A percentile compares a stretch with the other conserved stretches of the same genome.
Conservation (phyloP, 805 yeast species). For the Torulaspora maleeae region DNA sequence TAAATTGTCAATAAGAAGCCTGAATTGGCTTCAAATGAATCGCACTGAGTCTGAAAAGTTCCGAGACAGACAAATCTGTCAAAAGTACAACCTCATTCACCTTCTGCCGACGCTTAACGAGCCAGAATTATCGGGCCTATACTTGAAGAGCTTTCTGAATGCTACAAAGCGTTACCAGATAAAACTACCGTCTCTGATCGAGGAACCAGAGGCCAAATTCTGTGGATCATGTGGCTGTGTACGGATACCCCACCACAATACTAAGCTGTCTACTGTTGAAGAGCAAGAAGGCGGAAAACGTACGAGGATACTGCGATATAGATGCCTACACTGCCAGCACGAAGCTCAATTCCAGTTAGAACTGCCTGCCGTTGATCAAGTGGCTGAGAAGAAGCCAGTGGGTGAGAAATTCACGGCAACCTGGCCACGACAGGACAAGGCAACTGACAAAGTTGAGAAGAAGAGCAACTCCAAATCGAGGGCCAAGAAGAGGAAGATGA, state of each 20-base stretch:
- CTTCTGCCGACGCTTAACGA: slow-evolving; percentile 19
- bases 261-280: slow-evolving; percentile 6
- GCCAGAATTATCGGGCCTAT: slow-evolving; percentile 29
- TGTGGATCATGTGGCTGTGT: slow-evolving; percentile 33
- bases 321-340: slow-evolving; percentile 31
- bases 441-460: slow-evolving; percentile 6
- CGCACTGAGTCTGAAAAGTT: slow-evolving; percentile 27
- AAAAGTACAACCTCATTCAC: slow-evolving; percentile 32
- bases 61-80: slow-evolving; percentile 23
- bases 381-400: not conserved
- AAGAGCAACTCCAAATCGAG: slow-evolving; percentile 36
- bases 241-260: slow-evolving; percentile 27
- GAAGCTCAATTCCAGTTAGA: slow-evolving; percentile 15
- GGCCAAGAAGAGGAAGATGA: slow-evolving; percentile 46
- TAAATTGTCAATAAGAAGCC: not conserved
- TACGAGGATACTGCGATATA: slow-evolving; percentile 21
- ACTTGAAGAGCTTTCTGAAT: slow-evolving; percentile 32
- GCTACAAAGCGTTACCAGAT: slow-evolving; percentile 29
- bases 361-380: not conserved
- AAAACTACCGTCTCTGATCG: slow-evolving; percentile 21
- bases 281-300: not conserved
- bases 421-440: slow-evolving; percentile 21
- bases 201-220: slow-evolving; percentile 24
- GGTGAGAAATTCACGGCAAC: slow-evolving; percentile 23
- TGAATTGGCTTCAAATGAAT: slow-evolving; percentile 16